phyloP scores from a whole-genome alignment of 2,329 filamentous ascomycete species.

The Madurella mycetomatis region DNA sequence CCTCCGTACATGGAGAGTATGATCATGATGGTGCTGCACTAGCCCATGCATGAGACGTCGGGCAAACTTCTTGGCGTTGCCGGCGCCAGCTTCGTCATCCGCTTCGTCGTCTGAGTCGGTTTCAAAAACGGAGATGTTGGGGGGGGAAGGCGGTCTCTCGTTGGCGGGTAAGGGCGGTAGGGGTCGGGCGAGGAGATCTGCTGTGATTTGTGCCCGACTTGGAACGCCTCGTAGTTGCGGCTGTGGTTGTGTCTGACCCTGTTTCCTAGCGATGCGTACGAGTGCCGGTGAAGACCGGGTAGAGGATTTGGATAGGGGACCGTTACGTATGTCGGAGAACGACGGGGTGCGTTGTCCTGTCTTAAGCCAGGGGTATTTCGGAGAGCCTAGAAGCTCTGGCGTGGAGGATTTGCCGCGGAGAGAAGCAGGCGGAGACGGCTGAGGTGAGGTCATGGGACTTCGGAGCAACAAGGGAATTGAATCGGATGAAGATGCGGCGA shows the following conservation, averaged over 20 bases:
- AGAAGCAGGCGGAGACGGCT: slow-evolving; percentile 8
- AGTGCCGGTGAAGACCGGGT: slow-evolving; percentile 20
- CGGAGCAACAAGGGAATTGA: slow-evolving; percentile 7
- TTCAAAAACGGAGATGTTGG: slow-evolving; percentile 45
- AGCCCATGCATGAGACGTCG: slow-evolving; percentile 43
- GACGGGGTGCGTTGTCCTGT: slow-evolving; percentile 8
- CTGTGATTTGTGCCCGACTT: background rate
- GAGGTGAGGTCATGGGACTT: background rate
- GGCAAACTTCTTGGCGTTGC: slow-evolving; percentile 27
- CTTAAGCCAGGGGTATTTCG: background rate
- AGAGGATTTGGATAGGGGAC: slow-evolving; percentile 16
- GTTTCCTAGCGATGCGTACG: slow-evolving; percentile 22
- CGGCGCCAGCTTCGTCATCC: slow-evolving; percentile 12
- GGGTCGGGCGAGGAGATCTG: slow-evolving; percentile 10
- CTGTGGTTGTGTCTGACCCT: slow-evolving; percentile 7
- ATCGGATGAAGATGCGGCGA: slow-evolving; percentile 10
- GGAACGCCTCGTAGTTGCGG: background rate
- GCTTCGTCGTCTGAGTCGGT: slow-evolving; percentile 42
- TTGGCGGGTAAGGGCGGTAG: slow-evolving; percentile 9
- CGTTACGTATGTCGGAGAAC: slow-evolving; percentile 12
- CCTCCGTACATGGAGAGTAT: slow-evolving; percentile 1
- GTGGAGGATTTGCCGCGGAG: slow-evolving; percentile 7
- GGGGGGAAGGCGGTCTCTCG: slow-evolving; percentile 6
- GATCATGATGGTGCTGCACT: slow-evolving; percentile 2
- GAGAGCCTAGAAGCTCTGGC: background rate